phyloP scores from a whole-genome alignment of 208 protist species.

The Leishmania guyanensis region DNA sequence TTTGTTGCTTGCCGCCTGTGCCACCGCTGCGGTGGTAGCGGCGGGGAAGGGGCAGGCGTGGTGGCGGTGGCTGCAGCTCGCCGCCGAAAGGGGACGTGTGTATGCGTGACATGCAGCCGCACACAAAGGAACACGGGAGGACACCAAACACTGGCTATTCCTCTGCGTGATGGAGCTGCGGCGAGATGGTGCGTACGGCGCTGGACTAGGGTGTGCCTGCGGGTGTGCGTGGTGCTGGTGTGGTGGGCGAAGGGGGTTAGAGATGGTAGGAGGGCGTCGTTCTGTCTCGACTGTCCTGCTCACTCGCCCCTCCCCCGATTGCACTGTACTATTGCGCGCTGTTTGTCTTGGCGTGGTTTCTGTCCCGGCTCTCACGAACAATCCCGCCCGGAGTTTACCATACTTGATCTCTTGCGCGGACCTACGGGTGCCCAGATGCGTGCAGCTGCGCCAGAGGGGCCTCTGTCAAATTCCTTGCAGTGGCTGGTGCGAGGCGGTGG shows the following conservation, averaged over 20 bases:
- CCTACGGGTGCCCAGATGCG: conserved; percentile 59
- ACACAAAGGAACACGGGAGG: conserved; percentile 16
- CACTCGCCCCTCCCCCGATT: not conserved
- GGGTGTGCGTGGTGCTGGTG: not conserved
- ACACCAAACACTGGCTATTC: not conserved
- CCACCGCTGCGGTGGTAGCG: not conserved
- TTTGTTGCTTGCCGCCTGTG: not conserved
- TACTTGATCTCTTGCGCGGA: conserved; percentile 60
- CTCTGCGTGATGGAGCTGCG: conserved; percentile 9
- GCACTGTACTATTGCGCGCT: not conserved
- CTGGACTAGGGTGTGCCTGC: not conserved
- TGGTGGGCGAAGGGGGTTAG: not conserved
- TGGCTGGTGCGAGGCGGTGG: conserved; percentile 13
- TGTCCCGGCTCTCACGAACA: conserved; percentile 50
- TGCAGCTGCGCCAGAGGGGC: conserved; percentile 3
- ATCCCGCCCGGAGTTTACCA: conserved; percentile 69
- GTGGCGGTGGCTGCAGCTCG: not conserved
- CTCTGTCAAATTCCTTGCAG: conserved; percentile 36
- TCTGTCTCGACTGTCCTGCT: not conserved
- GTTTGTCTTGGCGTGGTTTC: too few species aligned
- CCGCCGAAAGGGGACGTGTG: not conserved
- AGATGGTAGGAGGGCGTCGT: not conserved
- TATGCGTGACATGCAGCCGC: conserved; percentile 1
- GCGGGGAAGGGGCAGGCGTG: not conserved
- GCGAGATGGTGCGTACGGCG: conserved; percentile 9